These are phyloP conservation scores for Lablab purpureus DNA, from an alignment of 306 rosid genomes.

Conservation along the genomic window DNA sequence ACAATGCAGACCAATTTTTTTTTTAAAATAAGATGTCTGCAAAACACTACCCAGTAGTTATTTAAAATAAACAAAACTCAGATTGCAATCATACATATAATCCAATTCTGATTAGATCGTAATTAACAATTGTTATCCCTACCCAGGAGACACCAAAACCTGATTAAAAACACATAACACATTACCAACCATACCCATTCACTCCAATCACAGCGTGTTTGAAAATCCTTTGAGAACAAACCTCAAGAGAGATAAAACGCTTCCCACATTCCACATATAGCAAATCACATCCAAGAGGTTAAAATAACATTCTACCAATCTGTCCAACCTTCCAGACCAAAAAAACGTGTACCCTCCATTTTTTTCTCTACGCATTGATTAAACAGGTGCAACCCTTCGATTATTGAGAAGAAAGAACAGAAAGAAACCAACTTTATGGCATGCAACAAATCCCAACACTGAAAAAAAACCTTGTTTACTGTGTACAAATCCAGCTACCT, in stretches of 20 bases:
- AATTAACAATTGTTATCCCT: conserved; percentile 40
- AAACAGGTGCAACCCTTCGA: conserved; percentile 31
- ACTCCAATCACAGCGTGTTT: not conserved
- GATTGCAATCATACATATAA: conserved; percentile 52
- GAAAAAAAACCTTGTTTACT: not conserved
- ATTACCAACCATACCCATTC: conserved; percentile 42
- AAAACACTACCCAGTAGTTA: conserved; percentile 37
- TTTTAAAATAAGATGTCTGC: conserved; percentile 43
- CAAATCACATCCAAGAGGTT: not conserved
- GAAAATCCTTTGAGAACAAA: not conserved
- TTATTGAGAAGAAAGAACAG: conserved; percentile 39
- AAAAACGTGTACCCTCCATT: not conserved
- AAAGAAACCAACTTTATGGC: conserved; percentile 22
- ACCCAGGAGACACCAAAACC: conserved; percentile 8
- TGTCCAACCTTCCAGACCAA: not conserved
- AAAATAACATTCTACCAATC: not conserved
- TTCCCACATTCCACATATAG: not conserved
- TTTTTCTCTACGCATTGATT: not conserved
- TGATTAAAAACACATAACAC: conserved; percentile 36
- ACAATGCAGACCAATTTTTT: conserved; percentile 46
- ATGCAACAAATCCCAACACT: conserved; percentile 46
- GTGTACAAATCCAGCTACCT: conserved; percentile 45
- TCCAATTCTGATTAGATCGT: conserved; percentile 58
- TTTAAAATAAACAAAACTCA: conserved; percentile 37
- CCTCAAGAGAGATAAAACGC: not conserved